phyloP scores from a whole-genome alignment of 805 yeast genomes.

The Starmera caribaea region DNA sequence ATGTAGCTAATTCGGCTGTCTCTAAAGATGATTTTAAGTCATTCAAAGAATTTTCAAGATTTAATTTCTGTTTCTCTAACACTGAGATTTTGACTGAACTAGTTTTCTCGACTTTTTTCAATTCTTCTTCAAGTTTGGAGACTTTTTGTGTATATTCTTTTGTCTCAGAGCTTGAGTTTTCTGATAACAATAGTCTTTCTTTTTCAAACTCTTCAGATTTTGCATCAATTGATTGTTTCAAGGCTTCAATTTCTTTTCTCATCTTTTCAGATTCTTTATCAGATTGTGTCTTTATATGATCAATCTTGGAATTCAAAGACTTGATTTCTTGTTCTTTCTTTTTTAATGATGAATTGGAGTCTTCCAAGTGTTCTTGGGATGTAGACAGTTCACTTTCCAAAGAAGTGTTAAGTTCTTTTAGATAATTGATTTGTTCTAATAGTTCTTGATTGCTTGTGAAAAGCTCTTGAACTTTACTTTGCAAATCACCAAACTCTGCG shows the following conservation, averaged over 20 bases:
- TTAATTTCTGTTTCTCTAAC: constrained; percentile 6
- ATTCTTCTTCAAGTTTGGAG: constrained; percentile 28
- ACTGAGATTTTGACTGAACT: constrained; percentile 2
- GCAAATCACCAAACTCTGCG: neutral
- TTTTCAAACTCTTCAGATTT: constrained; percentile 38
- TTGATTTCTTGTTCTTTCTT: constrained; percentile 8
- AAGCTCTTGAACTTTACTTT: neutral
- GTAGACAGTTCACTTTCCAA: constrained; percentile 11
- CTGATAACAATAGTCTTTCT: constrained; percentile 37
- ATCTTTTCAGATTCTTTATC: constrained; percentile 13
- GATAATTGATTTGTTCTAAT: constrained; percentile 2
- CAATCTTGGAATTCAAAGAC: constrained; percentile 10
- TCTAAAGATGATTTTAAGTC: constrained; percentile 11
- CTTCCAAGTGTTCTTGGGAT: constrained; percentile 12
- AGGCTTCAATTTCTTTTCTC: constrained; percentile 19
- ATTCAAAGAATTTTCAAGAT: constrained; percentile 7
- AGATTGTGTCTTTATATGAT: constrained; percentile 13
- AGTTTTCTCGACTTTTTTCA: constrained; percentile 8
- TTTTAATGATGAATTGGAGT: constrained; percentile 4
- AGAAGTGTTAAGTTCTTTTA: constrained; percentile 2
- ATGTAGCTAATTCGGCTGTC: neutral
- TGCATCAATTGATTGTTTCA: constrained; percentile 25
- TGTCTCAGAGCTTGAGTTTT: constrained; percentile 39
- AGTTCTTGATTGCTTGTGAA: neutral
- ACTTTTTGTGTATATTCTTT: constrained; percentile 40